Percentiles rank a stretch among this genome's conserved stretches.
Conservation (phyloP, 164 flowering plant species). For the Umbilicus rupestris region DNA sequence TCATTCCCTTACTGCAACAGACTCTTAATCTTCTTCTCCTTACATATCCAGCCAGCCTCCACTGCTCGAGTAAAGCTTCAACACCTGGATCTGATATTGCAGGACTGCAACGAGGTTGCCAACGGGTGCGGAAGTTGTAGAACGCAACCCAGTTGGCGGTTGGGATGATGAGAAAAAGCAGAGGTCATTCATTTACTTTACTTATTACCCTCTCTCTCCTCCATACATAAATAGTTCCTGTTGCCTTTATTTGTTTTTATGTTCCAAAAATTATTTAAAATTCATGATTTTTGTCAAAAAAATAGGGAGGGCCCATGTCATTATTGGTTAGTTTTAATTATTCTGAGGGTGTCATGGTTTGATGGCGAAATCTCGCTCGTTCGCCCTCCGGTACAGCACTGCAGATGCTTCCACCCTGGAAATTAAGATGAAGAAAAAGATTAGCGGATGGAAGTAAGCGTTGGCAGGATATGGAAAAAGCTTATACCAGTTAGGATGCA, state of each 20-base stretch:
- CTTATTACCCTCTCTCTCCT: no score
- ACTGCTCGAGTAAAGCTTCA: neutral
- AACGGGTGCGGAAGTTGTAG: neutral
- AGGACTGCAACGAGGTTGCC: neutral
- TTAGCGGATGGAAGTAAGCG: no score
- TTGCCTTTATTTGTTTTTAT: no score
- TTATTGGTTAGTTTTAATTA: neutral
- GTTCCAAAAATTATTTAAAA: neutral
- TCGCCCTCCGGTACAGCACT: slow-evolving; percentile 77
- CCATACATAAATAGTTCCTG: no score
- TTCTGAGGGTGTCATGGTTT: slow-evolving; percentile 22
- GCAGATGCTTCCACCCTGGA: slow-evolving; percentile 97
- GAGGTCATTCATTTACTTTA: no score
- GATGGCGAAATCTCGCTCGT: slow-evolving; percentile 76
- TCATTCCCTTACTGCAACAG: neutral
- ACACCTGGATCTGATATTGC: neutral
- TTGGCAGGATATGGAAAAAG: neutral
- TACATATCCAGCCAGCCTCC: no score
- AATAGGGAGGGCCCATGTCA: no score
- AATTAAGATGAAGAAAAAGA: no score
- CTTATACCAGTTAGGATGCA: slow-evolving; percentile 81
- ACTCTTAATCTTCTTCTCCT: neutral
- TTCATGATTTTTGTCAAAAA: no score
- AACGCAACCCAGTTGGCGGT: neutral
- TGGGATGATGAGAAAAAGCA: neutral